Percentiles rank a stretch among this genome's conserved stretches.
Conservation (phyloP, 768 basidiomycete genomes). For the Podaxis mareebaensis region DNA sequence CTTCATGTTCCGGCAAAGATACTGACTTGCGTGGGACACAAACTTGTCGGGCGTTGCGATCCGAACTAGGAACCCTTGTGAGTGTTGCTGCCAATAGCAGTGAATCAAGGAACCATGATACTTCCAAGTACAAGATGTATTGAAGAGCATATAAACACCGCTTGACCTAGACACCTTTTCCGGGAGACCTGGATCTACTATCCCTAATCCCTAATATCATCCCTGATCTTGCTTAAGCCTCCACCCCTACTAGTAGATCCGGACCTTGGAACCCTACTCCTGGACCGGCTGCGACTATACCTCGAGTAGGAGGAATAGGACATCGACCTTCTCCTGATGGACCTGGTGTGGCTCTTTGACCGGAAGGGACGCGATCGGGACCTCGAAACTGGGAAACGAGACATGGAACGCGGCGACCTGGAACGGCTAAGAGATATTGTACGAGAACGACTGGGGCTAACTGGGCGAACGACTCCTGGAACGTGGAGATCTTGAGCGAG, state of each 20-base stretch:
- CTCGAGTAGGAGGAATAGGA: conserved; percentile 78
- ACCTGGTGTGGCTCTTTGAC: conserved; percentile 47
- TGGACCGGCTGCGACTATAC: conserved; percentile 64
- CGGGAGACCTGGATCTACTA: conserved; percentile 74
- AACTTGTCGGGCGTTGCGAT: too few relatives aligned
- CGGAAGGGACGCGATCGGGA: conserved; percentile 40
- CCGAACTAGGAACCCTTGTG: too few relatives aligned
- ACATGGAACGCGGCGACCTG: conserved; percentile 41
- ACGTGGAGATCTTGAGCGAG: conserved; percentile 52
- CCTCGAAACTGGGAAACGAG: conserved; percentile 61
- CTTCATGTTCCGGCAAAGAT: too few relatives aligned
- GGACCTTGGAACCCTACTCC: too few relatives aligned
- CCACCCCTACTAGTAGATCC: conserved; percentile 65
- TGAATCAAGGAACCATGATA: too few relatives aligned
- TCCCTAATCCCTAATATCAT: conserved; percentile 84
- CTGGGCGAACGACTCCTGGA: conserved; percentile 61
- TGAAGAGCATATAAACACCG: conserved; percentile 1
- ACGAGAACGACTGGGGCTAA: conserved; percentile 72
- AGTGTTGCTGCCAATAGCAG: too few relatives aligned
- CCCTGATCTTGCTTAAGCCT: conserved; percentile 66
- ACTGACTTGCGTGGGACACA: too few relatives aligned
- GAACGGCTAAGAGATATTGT: conserved; percentile 56
- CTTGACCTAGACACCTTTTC: conserved; percentile 19
- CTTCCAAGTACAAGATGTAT: too few relatives aligned
- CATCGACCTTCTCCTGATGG: conserved; percentile 51